Evolutionary conservation across 352 stramenopile genomes (phyloP), one percentile per base, ranked within the genome.

Genomic region (Pythium insidiosum): DNA sequence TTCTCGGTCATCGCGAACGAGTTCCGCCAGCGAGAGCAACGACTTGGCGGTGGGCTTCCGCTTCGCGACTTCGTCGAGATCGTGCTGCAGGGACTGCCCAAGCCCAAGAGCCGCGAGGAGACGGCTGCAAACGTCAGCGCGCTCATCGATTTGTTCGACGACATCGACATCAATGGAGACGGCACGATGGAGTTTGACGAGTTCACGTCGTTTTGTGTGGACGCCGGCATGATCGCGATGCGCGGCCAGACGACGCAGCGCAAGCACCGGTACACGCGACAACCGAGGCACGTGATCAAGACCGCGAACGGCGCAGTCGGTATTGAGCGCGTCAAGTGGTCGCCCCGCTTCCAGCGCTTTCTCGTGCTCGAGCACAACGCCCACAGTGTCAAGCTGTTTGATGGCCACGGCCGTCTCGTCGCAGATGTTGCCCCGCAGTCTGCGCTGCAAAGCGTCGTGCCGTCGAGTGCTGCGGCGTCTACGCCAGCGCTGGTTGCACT

Each of bases 161-260:
- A 85, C 48, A 94, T 94, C 38, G 82, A 94, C 50, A 87, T 90
- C 53, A 94, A 94, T 36, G 82, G 82, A 21, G 82, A 94, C 29
- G 78, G 80, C 5, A 64, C 63, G 3, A 84, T 92, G 62, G 82
- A 94, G 34, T 91, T 90, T 42, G 76, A 87, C 20, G 82, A 94
- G 54, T 90, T 93, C 43, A 91, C 82, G 33, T 87, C 71, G 19
- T 94, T 85, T 43, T 94, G 82, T 48, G 78, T 93, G 10, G 82
- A 91, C 42, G 80, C 78, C 11, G 82, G 82, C 5, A 91, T 94
- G 73, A 62, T 88, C 26, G 74, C 79, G 6, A 86, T 71, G 15
- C 57, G 79, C 28, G 39, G 43, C 13, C 61, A 83, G 21, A 53
- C 53, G 0, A 38, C 53, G 2, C 66, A 46, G 0, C 55, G 91